Conservation (phyloP, 108 stramenopile genomes). For the Thalassiosira profunda region DNA sequence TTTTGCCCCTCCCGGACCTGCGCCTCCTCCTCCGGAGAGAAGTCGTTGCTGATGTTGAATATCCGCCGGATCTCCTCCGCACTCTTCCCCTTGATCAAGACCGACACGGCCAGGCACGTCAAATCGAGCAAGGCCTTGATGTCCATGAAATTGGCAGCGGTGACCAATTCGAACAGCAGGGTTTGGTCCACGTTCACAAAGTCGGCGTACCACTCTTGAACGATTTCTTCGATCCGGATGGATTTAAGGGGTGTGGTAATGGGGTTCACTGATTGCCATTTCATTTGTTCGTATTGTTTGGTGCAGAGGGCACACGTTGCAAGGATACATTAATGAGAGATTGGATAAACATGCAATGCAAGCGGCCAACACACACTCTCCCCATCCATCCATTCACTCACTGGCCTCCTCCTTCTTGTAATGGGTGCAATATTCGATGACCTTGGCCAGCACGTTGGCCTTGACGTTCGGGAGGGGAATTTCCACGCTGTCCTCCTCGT, state of each 20-base stretch:
- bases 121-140: slow-evolving; percentile 86
- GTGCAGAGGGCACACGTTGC: too few species aligned
- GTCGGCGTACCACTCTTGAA: slow-evolving; percentile 98
- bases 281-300: too few species aligned
- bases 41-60: slow-evolving; percentile 98
- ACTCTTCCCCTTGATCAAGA: slow-evolving; percentile 79
- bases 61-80: slow-evolving; percentile 94
- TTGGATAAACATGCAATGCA: too few species aligned
- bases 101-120: slow-evolving; percentile 55
- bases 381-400: too few species aligned
- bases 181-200: slow-evolving; percentile 86
- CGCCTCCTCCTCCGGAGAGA: slow-evolving; percentile 95
- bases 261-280: slow-evolving; percentile 95
- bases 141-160: slow-evolving; percentile 87
- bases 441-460: slow-evolving; percentile 91
- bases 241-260: slow-evolving; percentile 98
- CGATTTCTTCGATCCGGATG: slow-evolving; percentile 92
- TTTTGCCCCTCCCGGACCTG: too few species aligned
- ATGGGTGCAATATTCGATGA: slow-evolving; percentile 97
- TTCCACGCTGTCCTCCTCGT: slow-evolving; percentile 78
- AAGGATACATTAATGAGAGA: too few species aligned
- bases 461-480: slow-evolving; percentile 99
- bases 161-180: slow-evolving; percentile 76
- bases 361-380: too few species aligned
- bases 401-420: slow-evolving; percentile 57